phyloP scores from a whole-genome alignment of 164 flowering plant genomes.

The Pachysandra terminalis region DNA sequence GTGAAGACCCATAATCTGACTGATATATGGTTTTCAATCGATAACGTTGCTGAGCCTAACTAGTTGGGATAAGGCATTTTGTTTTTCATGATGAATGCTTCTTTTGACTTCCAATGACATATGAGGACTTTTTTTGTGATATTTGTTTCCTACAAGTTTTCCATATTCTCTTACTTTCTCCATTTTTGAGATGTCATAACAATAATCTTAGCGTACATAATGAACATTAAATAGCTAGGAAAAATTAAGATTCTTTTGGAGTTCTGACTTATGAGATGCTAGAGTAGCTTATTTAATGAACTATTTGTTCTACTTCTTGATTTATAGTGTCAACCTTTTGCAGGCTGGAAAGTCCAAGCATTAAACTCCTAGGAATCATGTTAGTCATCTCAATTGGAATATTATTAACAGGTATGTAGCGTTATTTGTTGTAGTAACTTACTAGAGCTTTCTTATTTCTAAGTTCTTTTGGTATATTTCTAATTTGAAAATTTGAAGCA shows the following conservation, averaged over 20 bases:
- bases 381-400: slow-evolving; percentile 75
- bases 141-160: background rate
- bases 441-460: background rate
- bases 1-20: no score
- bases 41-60: no score
- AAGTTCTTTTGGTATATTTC: background rate
- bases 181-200: no score
- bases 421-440: background rate
- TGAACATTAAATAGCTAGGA: background rate
- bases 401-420: slow-evolving; percentile 66
- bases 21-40: no score
- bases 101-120: no score
- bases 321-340: background rate
- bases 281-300: background rate
- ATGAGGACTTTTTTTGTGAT: background rate
- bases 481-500: background rate
- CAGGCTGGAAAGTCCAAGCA: slow-evolving; percentile 94
- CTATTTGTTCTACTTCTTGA: background rate
- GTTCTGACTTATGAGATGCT: background rate
- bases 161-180: background rate
- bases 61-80: no score
- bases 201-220: no score
- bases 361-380: slow-evolving; percentile 86
- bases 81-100: background rate
- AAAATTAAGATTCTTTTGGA: background rate